Percentiles rank a stretch among this genome's conserved stretches.
These are phyloP conservation scores for Aspergillus udagawae DNA, from an alignment of 2,329 filamentous ascomycete species.

Conservation along the genomic window DNA sequence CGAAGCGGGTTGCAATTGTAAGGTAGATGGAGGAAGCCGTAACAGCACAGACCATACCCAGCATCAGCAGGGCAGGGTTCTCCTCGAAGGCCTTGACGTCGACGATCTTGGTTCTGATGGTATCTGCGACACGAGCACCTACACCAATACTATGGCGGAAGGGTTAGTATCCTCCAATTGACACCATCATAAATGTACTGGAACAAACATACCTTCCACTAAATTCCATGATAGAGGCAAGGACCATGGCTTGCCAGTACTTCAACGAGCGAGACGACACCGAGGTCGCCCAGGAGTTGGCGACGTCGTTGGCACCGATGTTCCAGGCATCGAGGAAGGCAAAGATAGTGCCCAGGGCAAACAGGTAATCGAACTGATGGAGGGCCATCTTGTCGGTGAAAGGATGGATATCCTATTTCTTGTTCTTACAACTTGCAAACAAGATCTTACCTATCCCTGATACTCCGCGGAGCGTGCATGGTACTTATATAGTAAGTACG, in stretches of 20 bases:
- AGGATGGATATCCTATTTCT: neutral
- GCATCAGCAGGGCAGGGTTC: slow-evolving; percentile 13
- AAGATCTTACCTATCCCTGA: neutral
- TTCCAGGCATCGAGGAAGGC: slow-evolving; percentile 19
- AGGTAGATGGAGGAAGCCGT: slow-evolving; percentile 13
- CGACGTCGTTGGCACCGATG: slow-evolving; percentile 18
- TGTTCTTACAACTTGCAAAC: neutral
- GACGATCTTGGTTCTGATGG: slow-evolving; percentile 17
- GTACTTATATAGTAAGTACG: slow-evolving; percentile 6
- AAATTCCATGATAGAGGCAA: slow-evolving; percentile 16
- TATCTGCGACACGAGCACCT: slow-evolving; percentile 14
- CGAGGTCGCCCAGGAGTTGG: slow-evolving; percentile 18
- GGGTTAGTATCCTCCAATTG: neutral
- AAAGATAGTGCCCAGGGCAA: slow-evolving; percentile 18
- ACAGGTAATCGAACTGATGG: slow-evolving; percentile 17
- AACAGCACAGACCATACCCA: slow-evolving; percentile 16
- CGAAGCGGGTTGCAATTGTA: slow-evolving; percentile 12
- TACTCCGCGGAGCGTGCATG: neutral
- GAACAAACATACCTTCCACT: slow-evolving; percentile 7
- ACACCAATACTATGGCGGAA: slow-evolving; percentile 12
- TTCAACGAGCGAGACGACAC: slow-evolving; percentile 16
- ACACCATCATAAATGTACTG: too few relatives aligned
- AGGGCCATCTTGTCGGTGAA: slow-evolving; percentile 6
- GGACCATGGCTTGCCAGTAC: slow-evolving; percentile 17
- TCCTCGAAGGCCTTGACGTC: slow-evolving; percentile 6